Conservation (phyloP, 2,329 filamentous ascomycete species). For the Ophiostoma angusticollis region DNA sequence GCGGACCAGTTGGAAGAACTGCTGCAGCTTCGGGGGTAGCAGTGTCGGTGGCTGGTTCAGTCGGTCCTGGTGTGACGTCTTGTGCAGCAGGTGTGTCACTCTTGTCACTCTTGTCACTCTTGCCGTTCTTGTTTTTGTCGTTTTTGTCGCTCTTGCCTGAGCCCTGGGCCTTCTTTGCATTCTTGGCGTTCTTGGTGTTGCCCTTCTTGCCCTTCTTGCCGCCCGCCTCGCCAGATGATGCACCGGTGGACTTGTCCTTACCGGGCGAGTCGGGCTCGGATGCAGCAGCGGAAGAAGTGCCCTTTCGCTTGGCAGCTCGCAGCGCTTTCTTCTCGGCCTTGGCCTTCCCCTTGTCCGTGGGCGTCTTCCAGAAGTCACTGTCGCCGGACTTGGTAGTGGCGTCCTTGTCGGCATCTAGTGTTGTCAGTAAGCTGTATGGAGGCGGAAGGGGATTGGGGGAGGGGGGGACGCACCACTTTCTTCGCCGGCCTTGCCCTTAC, state of each 20-base stretch:
- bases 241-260: background rate
- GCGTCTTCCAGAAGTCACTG: background rate
- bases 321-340: slow-evolving; percentile 11
- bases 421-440: background rate
- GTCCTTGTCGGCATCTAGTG: slow-evolving; percentile 1
- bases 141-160: slow-evolving; percentile 14
- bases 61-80: too few species aligned
- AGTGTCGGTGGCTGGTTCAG: too few species aligned
- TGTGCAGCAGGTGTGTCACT: too few species aligned
- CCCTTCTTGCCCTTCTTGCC: background rate
- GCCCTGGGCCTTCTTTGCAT: slow-evolving; percentile 13
- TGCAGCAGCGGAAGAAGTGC: background rate
- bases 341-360: slow-evolving; percentile 9
- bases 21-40: too few species aligned
- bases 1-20: too few species aligned
- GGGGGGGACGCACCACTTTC: background rate
- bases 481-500: background rate
- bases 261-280: background rate
- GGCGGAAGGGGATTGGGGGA: too few species aligned
- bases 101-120: slow-evolving; percentile 10
- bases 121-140: slow-evolving; percentile 14
- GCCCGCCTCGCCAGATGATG: background rate
- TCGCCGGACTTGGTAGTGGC: background rate
- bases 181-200: background rate
- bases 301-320: slow-evolving; percentile 6